These are phyloP conservation scores for Magnolia sinica DNA, from an alignment of 164 flowering plant genomes.

Conservation along the genomic window DNA sequence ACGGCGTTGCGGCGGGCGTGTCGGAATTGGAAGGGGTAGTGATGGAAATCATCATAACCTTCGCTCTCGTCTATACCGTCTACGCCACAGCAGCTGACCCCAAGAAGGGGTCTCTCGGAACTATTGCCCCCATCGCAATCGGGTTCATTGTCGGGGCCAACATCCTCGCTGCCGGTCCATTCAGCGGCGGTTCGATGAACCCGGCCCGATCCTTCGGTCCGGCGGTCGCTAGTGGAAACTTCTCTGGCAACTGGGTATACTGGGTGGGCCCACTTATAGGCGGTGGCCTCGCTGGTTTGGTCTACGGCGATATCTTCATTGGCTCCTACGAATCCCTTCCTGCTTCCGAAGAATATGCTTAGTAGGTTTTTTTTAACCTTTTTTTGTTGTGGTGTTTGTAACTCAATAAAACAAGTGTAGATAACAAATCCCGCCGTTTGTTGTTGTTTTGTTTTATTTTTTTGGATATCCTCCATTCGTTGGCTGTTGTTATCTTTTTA, in stretches of 20 bases:
- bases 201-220: slow-evolving; percentile 78
- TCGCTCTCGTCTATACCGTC: slow-evolving; percentile 69
- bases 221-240: slow-evolving; percentile 56
- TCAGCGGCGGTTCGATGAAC: slow-evolving; percentile 77
- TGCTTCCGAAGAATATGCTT: slow-evolving; percentile 36
- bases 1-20: slow-evolving; percentile 44
- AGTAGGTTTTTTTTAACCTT: neutral
- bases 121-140: slow-evolving; percentile 67
- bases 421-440: no score
- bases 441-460: no score
- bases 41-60: slow-evolving; percentile 61
- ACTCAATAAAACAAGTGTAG: no score
- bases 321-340: slow-evolving; percentile 45
- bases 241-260: slow-evolving; percentile 54
- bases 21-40: slow-evolving; percentile 37
- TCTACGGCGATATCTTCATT: slow-evolving; percentile 62
- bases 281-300: slow-evolving; percentile 63
- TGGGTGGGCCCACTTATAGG: slow-evolving; percentile 81
- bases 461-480: no score
- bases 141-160: slow-evolving; percentile 79
- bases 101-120: slow-evolving; percentile 58
- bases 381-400: neutral
- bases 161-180: slow-evolving; percentile 68
- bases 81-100: slow-evolving; percentile 79
- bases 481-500: no score